A percentile compares a stretch with the other conserved stretches of the same genome.
These are phyloP conservation scores for Wickerhamiella dianesei DNA, from an alignment of 805 yeast species.

Conservation along the genomic window DNA sequence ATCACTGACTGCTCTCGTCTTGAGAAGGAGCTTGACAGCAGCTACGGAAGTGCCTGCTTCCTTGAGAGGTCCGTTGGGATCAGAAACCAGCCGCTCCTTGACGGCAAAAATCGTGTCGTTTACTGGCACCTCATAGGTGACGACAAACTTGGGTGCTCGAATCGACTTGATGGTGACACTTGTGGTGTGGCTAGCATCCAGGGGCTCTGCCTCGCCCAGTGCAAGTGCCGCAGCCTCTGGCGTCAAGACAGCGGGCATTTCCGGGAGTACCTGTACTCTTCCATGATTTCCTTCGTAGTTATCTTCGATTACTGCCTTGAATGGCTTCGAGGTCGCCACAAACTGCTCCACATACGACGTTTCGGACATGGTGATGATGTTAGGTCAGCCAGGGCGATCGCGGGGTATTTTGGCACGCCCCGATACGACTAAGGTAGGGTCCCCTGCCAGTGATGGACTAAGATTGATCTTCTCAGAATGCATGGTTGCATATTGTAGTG, in stretches of 20 bases:
- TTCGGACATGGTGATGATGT: slow-evolving; percentile 2
- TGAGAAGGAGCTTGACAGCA: slow-evolving; percentile 13
- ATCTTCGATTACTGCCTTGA: slow-evolving; percentile 1
- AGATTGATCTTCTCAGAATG: too few relatives aligned
- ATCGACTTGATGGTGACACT: slow-evolving; percentile 45
- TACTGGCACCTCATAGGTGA: slow-evolving; percentile 18
- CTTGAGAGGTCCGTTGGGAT: slow-evolving; percentile 19
- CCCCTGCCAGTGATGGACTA: too few relatives aligned
- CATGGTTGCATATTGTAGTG: too few relatives aligned
- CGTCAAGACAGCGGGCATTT: slow-evolving; percentile 3
- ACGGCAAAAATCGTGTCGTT: slow-evolving; percentile 19
- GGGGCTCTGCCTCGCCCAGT: not conserved
- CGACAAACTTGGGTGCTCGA: slow-evolving; percentile 54
- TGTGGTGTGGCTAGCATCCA: not conserved
- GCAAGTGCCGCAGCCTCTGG: slow-evolving; percentile 1
- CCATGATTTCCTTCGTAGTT: slow-evolving; percentile 8
- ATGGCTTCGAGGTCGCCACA: slow-evolving; percentile 3
- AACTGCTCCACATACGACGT: slow-evolving; percentile 3
- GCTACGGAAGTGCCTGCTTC: slow-evolving; percentile 6
- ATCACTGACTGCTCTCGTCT: slow-evolving; percentile 17
- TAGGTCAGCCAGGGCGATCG: not conserved
- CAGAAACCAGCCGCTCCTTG: slow-evolving; percentile 23
- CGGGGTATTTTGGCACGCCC: not conserved
- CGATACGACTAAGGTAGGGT: not conserved
- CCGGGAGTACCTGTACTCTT: slow-evolving; percentile 2